These are phyloP conservation scores for Pyrenopolyporus hunteri DNA, from an alignment of 495 filamentous ascomycete species.

Conservation along the genomic window DNA sequence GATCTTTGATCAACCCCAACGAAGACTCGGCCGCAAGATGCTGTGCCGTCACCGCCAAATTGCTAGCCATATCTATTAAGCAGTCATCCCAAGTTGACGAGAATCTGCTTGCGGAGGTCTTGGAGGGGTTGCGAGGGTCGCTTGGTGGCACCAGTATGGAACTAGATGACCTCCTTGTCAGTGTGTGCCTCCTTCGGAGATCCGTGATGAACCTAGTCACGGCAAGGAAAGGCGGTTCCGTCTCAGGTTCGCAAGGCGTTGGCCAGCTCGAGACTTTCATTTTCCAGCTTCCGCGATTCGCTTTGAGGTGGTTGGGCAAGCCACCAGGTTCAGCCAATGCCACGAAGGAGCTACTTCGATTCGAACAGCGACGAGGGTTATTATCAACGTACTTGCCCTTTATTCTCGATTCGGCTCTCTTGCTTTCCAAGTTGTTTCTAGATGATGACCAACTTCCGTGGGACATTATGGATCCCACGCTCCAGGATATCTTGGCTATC, in stretches of 20 bases:
- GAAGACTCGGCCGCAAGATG: slow-evolving; percentile 53
- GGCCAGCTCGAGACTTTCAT: slow-evolving; percentile 54
- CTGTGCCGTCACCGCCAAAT: slow-evolving; percentile 50
- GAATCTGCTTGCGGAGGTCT: slow-evolving; percentile 50
- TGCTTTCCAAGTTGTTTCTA: slow-evolving; percentile 54
- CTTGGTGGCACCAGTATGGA: slow-evolving; percentile 67
- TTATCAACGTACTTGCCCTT: slow-evolving; percentile 52
- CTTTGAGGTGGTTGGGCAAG: slow-evolving; percentile 62
- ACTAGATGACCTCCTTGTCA: slow-evolving; percentile 72
- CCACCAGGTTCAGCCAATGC: slow-evolving; percentile 47
- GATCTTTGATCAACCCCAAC: slow-evolving; percentile 38
- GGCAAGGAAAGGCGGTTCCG: slow-evolving; percentile 11
- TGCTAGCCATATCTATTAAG: slow-evolving; percentile 53
- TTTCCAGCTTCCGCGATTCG: slow-evolving; percentile 58
- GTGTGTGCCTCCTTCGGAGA: slow-evolving; percentile 68
- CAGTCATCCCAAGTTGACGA: slow-evolving; percentile 44
- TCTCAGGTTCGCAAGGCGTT: not conserved
- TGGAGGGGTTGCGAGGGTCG: slow-evolving; percentile 61
- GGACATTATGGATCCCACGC: slow-evolving; percentile 57
- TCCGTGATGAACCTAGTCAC: slow-evolving; percentile 60
- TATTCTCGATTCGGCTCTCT: slow-evolving; percentile 62
- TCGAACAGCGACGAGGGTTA: slow-evolving; percentile 61
- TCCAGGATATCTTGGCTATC: slow-evolving; percentile 61
- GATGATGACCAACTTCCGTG: slow-evolving; percentile 50
- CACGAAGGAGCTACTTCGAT: slow-evolving; percentile 58